Evolutionary conservation across 148 eudicot species (phyloP).

Genomic region (Diospyros kaki): DNA sequence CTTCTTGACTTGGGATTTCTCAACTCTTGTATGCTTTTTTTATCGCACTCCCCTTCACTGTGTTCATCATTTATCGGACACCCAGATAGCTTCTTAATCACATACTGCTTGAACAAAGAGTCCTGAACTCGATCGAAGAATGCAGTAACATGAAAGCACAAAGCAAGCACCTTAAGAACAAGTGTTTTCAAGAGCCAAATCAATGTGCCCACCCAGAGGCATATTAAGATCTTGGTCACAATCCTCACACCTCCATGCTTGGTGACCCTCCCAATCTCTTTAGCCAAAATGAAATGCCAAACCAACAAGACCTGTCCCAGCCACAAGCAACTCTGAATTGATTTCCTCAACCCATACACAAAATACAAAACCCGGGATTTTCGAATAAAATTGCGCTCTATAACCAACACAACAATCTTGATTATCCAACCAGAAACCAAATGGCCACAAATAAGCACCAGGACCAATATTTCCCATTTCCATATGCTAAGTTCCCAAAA

Average conservation of each 20-base stretch:
- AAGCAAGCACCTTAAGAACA: constrained; percentile 57
- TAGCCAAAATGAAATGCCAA: constrained; percentile 55
- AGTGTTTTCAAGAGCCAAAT: constrained; percentile 66
- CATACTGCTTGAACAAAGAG: constrained; percentile 71
- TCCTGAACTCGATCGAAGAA: constrained; percentile 82
- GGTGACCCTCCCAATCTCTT: constrained; percentile 43
- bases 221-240: constrained; percentile 50
- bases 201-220: constrained; percentile 53
- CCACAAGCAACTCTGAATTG: constrained; percentile 71
- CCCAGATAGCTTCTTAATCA: constrained; percentile 60
- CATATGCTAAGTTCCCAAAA: constrained; percentile 54
- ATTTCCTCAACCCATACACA: constrained; percentile 57
- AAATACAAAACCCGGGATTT: constrained; percentile 66
- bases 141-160: constrained; percentile 56
- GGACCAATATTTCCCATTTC: constrained; percentile 67
- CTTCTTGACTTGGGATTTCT: too few species aligned
- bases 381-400: constrained; percentile 56
- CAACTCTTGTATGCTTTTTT: too few species aligned
- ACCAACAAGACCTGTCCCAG: constrained; percentile 52
- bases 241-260: constrained; percentile 39
- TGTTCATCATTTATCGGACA: too few species aligned
- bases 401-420: constrained; percentile 49
- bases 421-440: constrained; percentile 66
- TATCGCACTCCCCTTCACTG: too few species aligned
- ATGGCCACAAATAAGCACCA: constrained; percentile 63